Evolutionary conservation across 192 early-diverging fungal genomes (phyloP).

Genomic region (Backusella luteola): DNA sequence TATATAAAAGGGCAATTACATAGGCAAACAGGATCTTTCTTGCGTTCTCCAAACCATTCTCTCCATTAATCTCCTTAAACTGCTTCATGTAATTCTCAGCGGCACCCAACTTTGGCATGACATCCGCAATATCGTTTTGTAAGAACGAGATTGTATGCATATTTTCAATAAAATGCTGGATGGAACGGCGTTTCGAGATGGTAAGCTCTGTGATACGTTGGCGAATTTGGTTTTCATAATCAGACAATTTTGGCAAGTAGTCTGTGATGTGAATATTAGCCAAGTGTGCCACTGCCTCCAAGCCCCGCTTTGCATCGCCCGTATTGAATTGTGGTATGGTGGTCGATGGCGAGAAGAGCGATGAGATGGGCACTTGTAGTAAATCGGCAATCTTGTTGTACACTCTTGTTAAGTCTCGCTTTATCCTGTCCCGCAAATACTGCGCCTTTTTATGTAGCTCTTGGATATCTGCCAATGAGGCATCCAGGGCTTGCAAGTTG

Average conservation of each 20-base stretch:
- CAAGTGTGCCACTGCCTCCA: conserved; percentile 48
- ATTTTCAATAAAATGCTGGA: conserved; percentile 19
- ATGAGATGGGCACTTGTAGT: not conserved
- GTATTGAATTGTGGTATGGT: not conserved
- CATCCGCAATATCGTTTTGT: conserved; percentile 28
- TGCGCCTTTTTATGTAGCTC: conserved; percentile 14
- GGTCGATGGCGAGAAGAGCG: not conserved
- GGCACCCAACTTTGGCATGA: conserved; percentile 14
- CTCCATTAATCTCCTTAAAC: conserved; percentile 31
- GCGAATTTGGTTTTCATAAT: conserved; percentile 21
- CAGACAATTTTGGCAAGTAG: conserved; percentile 34
- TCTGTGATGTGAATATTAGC: conserved; percentile 45
- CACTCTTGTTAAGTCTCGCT: conserved; percentile 21
- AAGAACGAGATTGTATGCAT: conserved; percentile 30
- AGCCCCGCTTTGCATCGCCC: conserved; percentile 25
- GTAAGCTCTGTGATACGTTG: conserved; percentile 7
- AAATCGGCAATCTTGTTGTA: conserved; percentile 24
- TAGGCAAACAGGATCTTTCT: conserved; percentile 49
- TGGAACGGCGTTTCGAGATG: conserved; percentile 17
- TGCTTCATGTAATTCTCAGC: conserved; percentile 9
- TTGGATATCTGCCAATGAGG: conserved; percentile 18
- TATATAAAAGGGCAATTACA: conserved; percentile 24
- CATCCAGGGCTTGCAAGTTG: conserved; percentile 25
- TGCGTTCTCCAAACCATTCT: conserved; percentile 37
- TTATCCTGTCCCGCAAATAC: conserved; percentile 22